Base-by-base conservation (phyloP, 164 flowering plant species). In the Dillenia suffruticosa region DNA sequence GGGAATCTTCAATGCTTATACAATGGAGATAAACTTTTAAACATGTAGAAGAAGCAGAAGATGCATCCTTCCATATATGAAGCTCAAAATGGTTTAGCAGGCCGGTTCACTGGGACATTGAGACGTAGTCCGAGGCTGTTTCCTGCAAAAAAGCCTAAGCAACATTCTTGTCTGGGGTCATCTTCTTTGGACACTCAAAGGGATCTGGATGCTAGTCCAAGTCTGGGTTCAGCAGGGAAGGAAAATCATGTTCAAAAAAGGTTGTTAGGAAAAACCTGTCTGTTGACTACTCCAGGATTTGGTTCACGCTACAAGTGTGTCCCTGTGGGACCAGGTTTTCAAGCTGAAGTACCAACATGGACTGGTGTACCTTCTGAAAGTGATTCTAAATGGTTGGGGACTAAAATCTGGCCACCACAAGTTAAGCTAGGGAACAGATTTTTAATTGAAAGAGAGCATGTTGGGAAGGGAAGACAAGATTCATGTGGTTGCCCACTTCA, bases 61-160 rank as follows among this genome's bases (percentile, higher is more conserved):
- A 78, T 86, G 84, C 93, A 82, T 77, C 98, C 96, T 1, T 74
- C 79, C 54, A 75, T 90, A 81, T 90, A 83, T 63, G 94, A 90
- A 24, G 94, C 84, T 67, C 68, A 68, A 14, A 15, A 13, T 50
- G 77, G 61, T 46, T 54, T 70, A 8, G 49, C 54, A 49, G 62
- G 69, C 65, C 76, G 69, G 32, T 65, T 79, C 44, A 62, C 77
- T 32, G 86, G 79, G 64, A 68, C 75, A 62, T 17, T 63, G 63
- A 80, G 83, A 69, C 65, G 66, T 72, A 77, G 82, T 62, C 66
- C 56, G 64, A 78, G 81, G 68, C 67, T 77, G 11, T 64, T 62
- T 44, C 63, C 61, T 49, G 84, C 54, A 9, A 80, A 65, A 59
- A 59, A 58, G 15, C 64, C 75, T 61, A 56, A 61, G 19, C 49